Base-by-base conservation (phyloP, 306 rosid genomes). In the Glycine soja region DNA sequence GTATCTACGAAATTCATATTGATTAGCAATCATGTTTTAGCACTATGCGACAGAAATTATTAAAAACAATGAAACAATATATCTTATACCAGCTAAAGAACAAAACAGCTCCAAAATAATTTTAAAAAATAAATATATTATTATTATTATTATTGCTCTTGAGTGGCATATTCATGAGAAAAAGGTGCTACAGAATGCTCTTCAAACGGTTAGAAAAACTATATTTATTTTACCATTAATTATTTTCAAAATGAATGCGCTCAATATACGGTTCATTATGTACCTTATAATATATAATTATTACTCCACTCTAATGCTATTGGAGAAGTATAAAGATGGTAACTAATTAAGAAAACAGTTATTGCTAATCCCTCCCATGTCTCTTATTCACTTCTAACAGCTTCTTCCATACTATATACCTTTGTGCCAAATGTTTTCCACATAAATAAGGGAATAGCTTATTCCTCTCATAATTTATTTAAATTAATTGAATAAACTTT, bases 21-120 rank as follows among this genome's bases (percentile, higher is more conserved):
- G 72, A 76, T 85, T 81, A 50, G 82, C 80, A 76, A 81, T 85
- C 77, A 72, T 85, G 72, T 47, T 65, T 81, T 48, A 76, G 52
- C 80, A 77, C 47, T 70, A 48, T 57, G 57, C 3, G 70, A 71
- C 64, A 72, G 11, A 76, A 72, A 72, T 47, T 56, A 77, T 12
- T 59, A 5, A 64, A 72, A 45, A 30, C 38, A 71, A 12, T 64
- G 42, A 57, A 75, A 59, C 14, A 19, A 45, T 43, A 68, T 75
- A 51, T 76, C 75, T 83, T 53, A n/a, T 52, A n/a, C 45, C 38
- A 64, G 56, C 38, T 36, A 43, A 57, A 75, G 42, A 58, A 57
- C 59, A 51, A 59, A 69, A 58, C 51, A 50, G 30, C 12, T 19
- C 43, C 67, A n/a, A 42, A 70, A 61, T 76, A 65, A 56, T 45